phyloP scores from a whole-genome alignment of 768 basidiomycete genomes.

The Rhizopogon sp. region DNA sequence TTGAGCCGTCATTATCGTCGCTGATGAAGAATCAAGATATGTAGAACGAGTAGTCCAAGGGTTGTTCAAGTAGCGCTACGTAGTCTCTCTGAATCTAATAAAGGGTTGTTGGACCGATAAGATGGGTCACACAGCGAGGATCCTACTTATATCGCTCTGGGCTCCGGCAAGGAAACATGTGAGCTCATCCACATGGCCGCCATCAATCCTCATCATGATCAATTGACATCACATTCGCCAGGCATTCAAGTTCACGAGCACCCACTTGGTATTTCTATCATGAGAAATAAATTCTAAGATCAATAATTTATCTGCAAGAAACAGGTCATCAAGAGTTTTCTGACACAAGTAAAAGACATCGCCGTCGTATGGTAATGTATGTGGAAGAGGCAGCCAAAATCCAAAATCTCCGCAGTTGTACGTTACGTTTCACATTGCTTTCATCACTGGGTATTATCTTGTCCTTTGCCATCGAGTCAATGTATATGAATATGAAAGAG shows the following conservation, averaged over 20 bases:
- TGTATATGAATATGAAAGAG: not conserved
- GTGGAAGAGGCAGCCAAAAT: not conserved
- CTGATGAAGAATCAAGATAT: not conserved
- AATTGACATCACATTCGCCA: too few relatives aligned
- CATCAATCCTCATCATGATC: too few relatives aligned
- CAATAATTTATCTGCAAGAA: not conserved
- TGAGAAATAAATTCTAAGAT: not conserved
- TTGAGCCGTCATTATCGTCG: conserved; percentile 28
- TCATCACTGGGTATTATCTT: not conserved
- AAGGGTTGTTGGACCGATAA: not conserved
- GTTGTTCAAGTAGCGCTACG: too few relatives aligned
- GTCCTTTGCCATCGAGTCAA: not conserved
- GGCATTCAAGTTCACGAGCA: too few relatives aligned
- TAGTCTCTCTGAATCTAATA: too few relatives aligned
- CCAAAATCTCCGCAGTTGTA: not conserved
- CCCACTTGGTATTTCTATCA: not conserved
- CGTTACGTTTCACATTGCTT: not conserved
- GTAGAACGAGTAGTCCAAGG: not conserved
- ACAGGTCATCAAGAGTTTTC: too few relatives aligned
- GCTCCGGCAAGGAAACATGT: not conserved
- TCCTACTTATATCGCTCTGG: not conserved
- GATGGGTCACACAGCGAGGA: not conserved
- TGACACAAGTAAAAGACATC: not conserved
- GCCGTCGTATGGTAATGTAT: not conserved
- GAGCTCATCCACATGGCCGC: too few relatives aligned